A percentile compares a stretch with the other conserved stretches of the same genome.
Conservation (phyloP, 192 early-diverging fungal genomes). For the Coemansia sp. region DNA sequence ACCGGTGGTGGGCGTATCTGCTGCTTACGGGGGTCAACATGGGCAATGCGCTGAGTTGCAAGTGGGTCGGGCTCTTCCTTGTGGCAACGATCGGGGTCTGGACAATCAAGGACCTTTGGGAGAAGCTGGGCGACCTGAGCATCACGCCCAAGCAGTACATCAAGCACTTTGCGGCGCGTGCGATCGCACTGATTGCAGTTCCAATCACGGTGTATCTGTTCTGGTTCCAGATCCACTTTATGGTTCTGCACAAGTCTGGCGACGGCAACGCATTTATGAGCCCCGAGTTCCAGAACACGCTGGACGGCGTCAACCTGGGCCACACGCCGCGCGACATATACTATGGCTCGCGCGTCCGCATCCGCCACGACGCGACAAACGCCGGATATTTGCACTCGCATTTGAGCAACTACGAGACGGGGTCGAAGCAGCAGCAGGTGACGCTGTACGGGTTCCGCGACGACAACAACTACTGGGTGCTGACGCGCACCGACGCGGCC, state of each 20-base stretch:
- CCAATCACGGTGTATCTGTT: constrained; percentile 78
- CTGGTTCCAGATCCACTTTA: constrained; percentile 90
- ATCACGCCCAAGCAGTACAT: constrained; percentile 55
- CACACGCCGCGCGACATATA: constrained; percentile 52
- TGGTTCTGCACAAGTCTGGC: constrained; percentile 71
- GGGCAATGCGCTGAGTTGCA: constrained; percentile 73
- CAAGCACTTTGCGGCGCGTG: constrained; percentile 79
- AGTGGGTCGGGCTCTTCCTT: constrained; percentile 93
- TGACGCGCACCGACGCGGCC: constrained; percentile 43
- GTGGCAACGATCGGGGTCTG: constrained; percentile 83
- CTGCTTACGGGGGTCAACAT: constrained; percentile 78
- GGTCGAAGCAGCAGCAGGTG: constrained; percentile 76
- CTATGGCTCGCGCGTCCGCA: constrained; percentile 47
- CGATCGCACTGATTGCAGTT: constrained; percentile 77
- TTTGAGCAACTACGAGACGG: constrained; percentile 64
- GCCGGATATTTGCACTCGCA: constrained; percentile 60
- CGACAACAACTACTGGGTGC: constrained; percentile 80
- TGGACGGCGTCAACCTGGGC: constrained; percentile 62
- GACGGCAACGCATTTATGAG: constrained; percentile 92
- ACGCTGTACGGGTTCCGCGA: constrained; percentile 80
- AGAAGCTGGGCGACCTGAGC: constrained; percentile 69
- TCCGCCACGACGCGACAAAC: constrained; percentile 54
- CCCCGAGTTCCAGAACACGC: constrained; percentile 80
- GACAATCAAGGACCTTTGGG: constrained; percentile 84
- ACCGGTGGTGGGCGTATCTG: constrained; percentile 86